phyloP scores from a whole-genome alignment of 805 yeast species.

The Suhomyces pyralidae region DNA sequence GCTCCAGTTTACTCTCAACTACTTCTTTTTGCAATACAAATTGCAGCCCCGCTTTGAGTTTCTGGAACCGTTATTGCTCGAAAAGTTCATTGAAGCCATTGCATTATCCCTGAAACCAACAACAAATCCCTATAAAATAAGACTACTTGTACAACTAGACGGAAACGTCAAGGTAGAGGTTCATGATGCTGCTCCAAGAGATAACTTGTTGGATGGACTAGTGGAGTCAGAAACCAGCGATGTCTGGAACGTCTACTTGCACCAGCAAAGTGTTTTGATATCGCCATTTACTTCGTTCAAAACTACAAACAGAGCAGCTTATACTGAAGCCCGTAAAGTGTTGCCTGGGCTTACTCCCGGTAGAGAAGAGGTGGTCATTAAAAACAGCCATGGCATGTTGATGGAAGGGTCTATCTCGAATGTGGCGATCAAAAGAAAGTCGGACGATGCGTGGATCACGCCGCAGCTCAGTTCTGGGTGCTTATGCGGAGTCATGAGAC shows the following conservation, averaged over 20 bases:
- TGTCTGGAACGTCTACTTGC: conserved; percentile 62
- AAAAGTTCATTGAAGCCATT: conserved; percentile 27
- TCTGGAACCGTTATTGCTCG: conserved; percentile 40
- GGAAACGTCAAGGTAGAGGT: conserved; percentile 33
- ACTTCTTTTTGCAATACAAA: conserved; percentile 35
- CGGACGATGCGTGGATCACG: conserved; percentile 63
- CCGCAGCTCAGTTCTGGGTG: conserved; percentile 81
- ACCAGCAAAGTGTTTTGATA: conserved; percentile 47
- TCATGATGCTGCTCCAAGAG: conserved; percentile 23
- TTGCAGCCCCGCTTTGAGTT: conserved; percentile 41
- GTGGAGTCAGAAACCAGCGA: neutral
- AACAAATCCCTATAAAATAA: conserved; percentile 28
- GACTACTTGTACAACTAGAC: conserved; percentile 27
- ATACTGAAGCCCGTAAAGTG: conserved; percentile 59
- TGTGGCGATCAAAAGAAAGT: conserved; percentile 56
- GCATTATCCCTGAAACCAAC: conserved; percentile 18
- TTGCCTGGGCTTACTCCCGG: conserved; percentile 38
- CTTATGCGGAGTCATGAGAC: conserved; percentile 78
- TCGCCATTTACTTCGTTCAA: conserved; percentile 86
- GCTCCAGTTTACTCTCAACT: conserved; percentile 49
- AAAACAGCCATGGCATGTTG: conserved; percentile 54
- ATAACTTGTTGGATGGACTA: conserved; percentile 31
- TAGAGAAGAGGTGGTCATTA: conserved; percentile 66
- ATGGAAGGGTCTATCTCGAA: conserved; percentile 84
- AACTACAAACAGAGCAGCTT: conserved; percentile 69